These are phyloP conservation scores for Corinectria fuckeliana DNA, from an alignment of 2,329 filamentous ascomycete species.

Conservation along the genomic window DNA sequence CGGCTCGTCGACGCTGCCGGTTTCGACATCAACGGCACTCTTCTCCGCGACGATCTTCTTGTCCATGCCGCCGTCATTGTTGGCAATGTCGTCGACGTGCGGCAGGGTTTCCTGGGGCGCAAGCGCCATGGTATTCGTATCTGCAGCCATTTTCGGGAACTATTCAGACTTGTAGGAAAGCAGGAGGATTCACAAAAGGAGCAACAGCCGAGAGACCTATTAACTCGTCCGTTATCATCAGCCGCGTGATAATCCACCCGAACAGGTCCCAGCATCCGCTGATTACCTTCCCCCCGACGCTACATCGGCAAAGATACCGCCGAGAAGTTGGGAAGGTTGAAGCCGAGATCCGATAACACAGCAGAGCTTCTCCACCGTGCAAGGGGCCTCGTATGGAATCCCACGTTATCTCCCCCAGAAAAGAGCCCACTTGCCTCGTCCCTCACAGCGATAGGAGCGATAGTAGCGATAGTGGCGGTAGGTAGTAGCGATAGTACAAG, in stretches of 20 bases:
- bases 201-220: neutral
- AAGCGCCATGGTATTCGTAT: constrained; percentile 6
- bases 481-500: too few relatives aligned
- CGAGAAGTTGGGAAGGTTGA: constrained; percentile 1
- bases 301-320: constrained; percentile 1
- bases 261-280: neutral
- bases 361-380: constrained; percentile 3
- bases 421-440: neutral
- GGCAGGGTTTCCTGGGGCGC: constrained; percentile 5
- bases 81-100: neutral
- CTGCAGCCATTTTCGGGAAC: constrained; percentile 7
- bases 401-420: neutral
- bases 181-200: neutral
- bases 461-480: too few relatives aligned
- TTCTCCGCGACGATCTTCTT: constrained; percentile 11
- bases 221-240: neutral
- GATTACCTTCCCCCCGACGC: neutral
- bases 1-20: constrained; percentile 23
- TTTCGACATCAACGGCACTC: constrained; percentile 23
- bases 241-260: neutral
- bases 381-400: constrained; percentile 8
- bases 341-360: neutral
- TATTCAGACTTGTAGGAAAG: neutral
- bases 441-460: constrained; percentile 1
- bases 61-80: constrained; percentile 7